Base-by-base conservation (phyloP, 2,329 filamentous ascomycete species). In the Neonectria neomacrospora region DNA sequence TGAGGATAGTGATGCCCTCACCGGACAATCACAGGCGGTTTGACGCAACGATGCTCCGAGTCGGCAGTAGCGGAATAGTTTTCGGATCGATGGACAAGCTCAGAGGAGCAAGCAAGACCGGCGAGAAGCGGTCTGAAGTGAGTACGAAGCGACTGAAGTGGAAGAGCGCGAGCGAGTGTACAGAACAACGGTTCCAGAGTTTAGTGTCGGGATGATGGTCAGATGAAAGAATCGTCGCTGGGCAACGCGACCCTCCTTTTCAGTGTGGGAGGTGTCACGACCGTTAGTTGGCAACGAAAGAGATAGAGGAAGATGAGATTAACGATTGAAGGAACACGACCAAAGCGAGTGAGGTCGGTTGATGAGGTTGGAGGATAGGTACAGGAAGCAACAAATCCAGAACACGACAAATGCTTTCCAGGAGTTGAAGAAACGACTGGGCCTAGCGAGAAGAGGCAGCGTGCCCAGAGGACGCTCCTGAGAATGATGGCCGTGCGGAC, bases 331-430 rank as follows among this genome's bases (percentile, higher is more conserved):
- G 65, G 62, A 74, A 80, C 79, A 75, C 80, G 81, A 82, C 83
- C 83, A 83, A 80, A 88, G 82, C 86, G 86, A 89, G 81, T 85
- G 87, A 88, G 81, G 81, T 79, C 79, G 80, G 65, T 68, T 64
- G 58, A 65, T 68, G 63, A 67, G 67, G 54, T 58, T 61, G 66
- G 61, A 69, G 65, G 53, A 65, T 56, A 65, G 68, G 67, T 62
- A 64, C 66, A 58, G 66, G 50, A 66, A 56, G 58, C 42, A 61
- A 63, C 63, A 67, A 63, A 55, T 58, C 57, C 65, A 44, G 65
- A 59, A 67, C 60, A 67, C 64, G 66, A 72, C 55, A 64, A 70
- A 67, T 32, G 55, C 61, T 70, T 69, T 64, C 67, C 57, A 64
- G 63, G 64, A 65, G 66, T 65, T 71, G 64, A 68, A 73, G 75